phyloP scores from a whole-genome alignment of 148 eudicot genomes.

The Chenopodium quinoa region DNA sequence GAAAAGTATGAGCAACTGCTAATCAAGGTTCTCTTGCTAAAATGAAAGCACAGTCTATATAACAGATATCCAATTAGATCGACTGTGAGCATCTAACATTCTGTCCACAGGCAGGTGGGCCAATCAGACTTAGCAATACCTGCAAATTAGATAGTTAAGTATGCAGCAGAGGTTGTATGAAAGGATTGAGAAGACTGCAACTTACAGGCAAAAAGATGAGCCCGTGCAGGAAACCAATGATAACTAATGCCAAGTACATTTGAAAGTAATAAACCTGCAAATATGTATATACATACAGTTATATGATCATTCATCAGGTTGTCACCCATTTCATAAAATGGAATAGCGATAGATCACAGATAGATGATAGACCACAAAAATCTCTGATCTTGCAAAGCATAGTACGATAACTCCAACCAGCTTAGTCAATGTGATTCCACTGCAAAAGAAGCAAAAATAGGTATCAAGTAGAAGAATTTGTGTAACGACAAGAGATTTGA shows the following conservation, averaged over 20 bases:
- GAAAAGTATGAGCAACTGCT: neutral
- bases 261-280: constrained; percentile 75
- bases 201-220: constrained; percentile 71
- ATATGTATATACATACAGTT: neutral
- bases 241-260: constrained; percentile 66
- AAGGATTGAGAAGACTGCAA: neutral
- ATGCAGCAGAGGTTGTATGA: neutral
- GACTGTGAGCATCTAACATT: constrained; percentile 14
- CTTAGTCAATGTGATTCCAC: constrained; percentile 71
- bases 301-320: neutral
- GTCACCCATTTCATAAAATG: neutral
- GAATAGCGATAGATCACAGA: constrained; percentile 19
- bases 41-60: neutral
- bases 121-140: constrained; percentile 64
- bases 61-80: constrained; percentile 14
- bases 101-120: constrained; percentile 41
- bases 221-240: constrained; percentile 72
- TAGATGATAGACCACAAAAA: constrained; percentile 55
- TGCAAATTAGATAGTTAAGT: constrained; percentile 27
- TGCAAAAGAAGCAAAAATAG: constrained; percentile 30
- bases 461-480: neutral
- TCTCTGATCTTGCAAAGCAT: constrained; percentile 59
- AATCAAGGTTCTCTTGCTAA: neutral
- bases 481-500: neutral
- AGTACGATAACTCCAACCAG: constrained; percentile 73